A percentile compares a stretch with the other conserved stretches of the same genome.
Evolutionary conservation across 805 yeast genomes (phyloP).

Genomic region (Wickerhamomyces strasburgensis): DNA sequence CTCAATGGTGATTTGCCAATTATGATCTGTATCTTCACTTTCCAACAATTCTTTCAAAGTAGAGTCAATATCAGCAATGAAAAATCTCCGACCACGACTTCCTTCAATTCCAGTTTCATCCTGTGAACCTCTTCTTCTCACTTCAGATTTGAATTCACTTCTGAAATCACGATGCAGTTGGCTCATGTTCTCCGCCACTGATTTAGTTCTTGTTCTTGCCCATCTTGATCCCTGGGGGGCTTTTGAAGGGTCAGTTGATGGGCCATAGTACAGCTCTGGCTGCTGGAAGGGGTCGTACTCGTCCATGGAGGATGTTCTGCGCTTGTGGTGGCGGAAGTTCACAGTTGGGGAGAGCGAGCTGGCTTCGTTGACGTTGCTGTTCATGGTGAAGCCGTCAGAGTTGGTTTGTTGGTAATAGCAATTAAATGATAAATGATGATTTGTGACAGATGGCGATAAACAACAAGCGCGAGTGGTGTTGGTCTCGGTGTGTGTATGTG

Average conservation of each 20-base stretch:
- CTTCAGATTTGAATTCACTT: slow-evolving; percentile 21
- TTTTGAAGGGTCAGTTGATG: slow-evolving; percentile 50
- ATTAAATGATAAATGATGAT: too few relatives aligned
- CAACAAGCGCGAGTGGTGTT: too few relatives aligned
- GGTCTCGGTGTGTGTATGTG: too few relatives aligned
- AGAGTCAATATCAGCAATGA: slow-evolving; percentile 68
- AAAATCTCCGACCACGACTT: slow-evolving; percentile 42
- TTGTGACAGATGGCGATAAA: too few relatives aligned
- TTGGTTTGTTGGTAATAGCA: too few relatives aligned
- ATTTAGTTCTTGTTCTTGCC: slow-evolving; percentile 55
- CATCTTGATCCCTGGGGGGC: slow-evolving; percentile 35
- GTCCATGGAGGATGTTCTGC: slow-evolving; percentile 24
- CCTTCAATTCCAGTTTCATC: slow-evolving; percentile 40
- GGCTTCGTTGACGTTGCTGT: too few relatives aligned
- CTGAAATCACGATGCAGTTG: slow-evolving; percentile 15
- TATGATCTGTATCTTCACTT: slow-evolving; percentile 80
- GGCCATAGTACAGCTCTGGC: slow-evolving; percentile 71
- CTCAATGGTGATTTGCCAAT: slow-evolving; percentile 80
- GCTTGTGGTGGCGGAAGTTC: neutral
- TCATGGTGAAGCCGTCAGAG: too few relatives aligned
- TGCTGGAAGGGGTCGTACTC: slow-evolving; percentile 51
- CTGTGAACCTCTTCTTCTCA: slow-evolving; percentile 48
- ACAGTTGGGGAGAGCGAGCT: too few relatives aligned
- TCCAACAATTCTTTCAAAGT: slow-evolving; percentile 65
- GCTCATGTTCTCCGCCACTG: slow-evolving; percentile 33